Base-by-base conservation (phyloP, 805 yeast species). In the Sugiyamaella marilandica region DNA sequence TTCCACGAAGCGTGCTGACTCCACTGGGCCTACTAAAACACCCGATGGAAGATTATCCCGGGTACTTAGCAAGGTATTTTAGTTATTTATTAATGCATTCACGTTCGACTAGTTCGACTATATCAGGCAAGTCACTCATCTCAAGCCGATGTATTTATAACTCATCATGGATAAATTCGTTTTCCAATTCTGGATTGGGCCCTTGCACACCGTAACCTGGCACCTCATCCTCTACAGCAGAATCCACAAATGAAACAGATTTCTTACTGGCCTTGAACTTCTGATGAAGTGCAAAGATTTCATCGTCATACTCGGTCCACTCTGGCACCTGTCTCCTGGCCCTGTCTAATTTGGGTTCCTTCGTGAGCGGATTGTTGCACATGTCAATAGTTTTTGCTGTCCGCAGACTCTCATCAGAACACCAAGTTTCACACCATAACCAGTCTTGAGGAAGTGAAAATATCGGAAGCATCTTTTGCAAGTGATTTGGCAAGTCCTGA, bases 381-480 rank as follows among this genome's bases (percentile, higher is more conserved):
- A 88, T 70, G 62, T 88, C 96, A 56, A 88, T 85, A 10, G 91
- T 85, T 65, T 82, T 85, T 2, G 96, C 96, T 0, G 71, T 70
- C 50, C 65, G 65, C 53, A 84, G 69, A 33, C 80, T 71, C 47
- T 77, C 84, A 57, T 83, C 87, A 31, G 82, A 75, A 66, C 96
- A 87, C 96, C 96, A 88, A 0, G 96, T 88, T 63, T 88, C 96
- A 69, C 95, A 89, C 96, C 96, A 89, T 36, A 87, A 71, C 95
- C 95, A 88, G 44, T 87, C 91, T 59, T 84, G 84, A 2, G 89
- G 87, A 43, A 88, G 71, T 8, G 94, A 83, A 62, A 73, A 78
- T 16, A 89, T 89, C 47, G 83, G 84, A 31, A 92, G 67, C 29
- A 69, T 66, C 19, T 73, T 61, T 67, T 94, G 98, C 60, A 91